Evolutionary conservation across 768 basidiomycete species (phyloP).

Genomic region (Lactifluus piperatus): DNA sequence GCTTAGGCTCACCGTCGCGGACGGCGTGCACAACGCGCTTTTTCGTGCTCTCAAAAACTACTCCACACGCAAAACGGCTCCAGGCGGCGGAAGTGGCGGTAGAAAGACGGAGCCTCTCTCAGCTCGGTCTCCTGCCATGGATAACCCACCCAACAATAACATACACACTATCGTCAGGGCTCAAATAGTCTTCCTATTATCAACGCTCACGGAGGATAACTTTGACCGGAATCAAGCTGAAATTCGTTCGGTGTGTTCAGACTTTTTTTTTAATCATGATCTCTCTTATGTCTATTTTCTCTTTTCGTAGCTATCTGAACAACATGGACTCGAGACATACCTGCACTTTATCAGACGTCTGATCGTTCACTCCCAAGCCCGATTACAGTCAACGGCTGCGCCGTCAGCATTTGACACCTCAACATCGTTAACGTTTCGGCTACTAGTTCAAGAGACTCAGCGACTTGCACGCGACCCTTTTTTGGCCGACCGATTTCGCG

Average conservation of each 20-base stretch:
- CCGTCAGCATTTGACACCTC: conserved; percentile 66
- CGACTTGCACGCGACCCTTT: conserved; percentile 85
- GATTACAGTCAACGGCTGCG: conserved; percentile 50
- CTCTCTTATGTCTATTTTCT: conserved; percentile 10
- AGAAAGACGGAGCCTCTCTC: conserved; percentile 31
- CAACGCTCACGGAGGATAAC: conserved; percentile 94
- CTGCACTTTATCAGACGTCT: conserved; percentile 95
- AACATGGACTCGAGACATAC: conserved; percentile 95
- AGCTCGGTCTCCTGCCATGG: conserved; percentile 68
- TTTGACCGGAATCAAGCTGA: conserved; percentile 91
- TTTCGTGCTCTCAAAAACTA: conserved; percentile 11
- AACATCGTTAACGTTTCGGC: conserved; percentile 69
- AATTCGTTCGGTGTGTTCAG: conserved; percentile 78
- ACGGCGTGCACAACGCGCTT: conserved; percentile 20
- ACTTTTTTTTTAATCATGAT: conserved; percentile 14
- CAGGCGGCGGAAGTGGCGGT: conserved; percentile 29
- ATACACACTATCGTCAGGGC: conserved; percentile 92
- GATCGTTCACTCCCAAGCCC: conserved; percentile 77
- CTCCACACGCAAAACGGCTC: conserved; percentile 29
- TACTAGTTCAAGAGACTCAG: conserved; percentile 82
- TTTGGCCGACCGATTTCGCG: conserved; percentile 83
- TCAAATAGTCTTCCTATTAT: conserved; percentile 95
- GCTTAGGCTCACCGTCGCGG: conserved; percentile 20
- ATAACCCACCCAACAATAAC: conserved; percentile 74
- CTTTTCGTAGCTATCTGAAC: conserved; percentile 74